These are phyloP conservation scores for Cadophora gregata DNA, from an alignment of 2,329 filamentous ascomycete genomes.

Conservation along the genomic window DNA sequence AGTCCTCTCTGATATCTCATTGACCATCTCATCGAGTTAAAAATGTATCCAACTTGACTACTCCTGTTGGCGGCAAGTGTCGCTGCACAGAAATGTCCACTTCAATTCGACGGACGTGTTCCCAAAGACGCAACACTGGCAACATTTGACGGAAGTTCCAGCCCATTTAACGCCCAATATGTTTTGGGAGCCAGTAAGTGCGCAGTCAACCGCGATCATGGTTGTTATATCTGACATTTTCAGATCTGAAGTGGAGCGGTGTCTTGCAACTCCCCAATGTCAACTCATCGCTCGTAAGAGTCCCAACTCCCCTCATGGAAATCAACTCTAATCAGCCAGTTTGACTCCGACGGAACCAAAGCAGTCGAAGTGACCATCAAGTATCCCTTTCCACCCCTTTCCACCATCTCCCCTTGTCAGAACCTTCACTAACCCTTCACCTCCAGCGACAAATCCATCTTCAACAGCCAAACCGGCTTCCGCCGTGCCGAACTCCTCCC, in stretches of 20 bases:
- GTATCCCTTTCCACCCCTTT: neutral
- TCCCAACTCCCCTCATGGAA: neutral
- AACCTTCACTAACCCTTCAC: neutral
- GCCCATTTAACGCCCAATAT: slow-evolving; percentile 57
- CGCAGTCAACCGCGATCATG: neutral
- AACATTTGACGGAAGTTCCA: slow-evolving; percentile 50
- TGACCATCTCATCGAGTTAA: neutral
- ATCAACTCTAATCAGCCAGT: slow-evolving; percentile 22
- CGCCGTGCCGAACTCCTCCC: slow-evolving; percentile 63
- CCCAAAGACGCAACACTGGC: slow-evolving; percentile 46
- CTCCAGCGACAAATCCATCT: slow-evolving; percentile 60
- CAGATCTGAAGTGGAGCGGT: slow-evolving; percentile 56
- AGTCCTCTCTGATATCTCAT: no score
- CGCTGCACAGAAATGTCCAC: slow-evolving; percentile 45
- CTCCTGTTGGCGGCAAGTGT: slow-evolving; percentile 22
- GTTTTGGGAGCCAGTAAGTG: slow-evolving; percentile 51
- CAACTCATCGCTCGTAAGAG: slow-evolving; percentile 48
- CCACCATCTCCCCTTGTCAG: neutral
- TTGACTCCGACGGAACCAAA: slow-evolving; percentile 29
- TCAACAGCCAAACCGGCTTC: slow-evolving; percentile 64
- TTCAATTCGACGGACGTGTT: slow-evolving; percentile 56
- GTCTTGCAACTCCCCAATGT: slow-evolving; percentile 56
- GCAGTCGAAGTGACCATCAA: slow-evolving; percentile 35
- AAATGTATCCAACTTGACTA: slow-evolving; percentile 14
- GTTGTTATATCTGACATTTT: neutral